Conservation (phyloP, 177 flowering plant species). For the Tripterygium wilfordii region DNA sequence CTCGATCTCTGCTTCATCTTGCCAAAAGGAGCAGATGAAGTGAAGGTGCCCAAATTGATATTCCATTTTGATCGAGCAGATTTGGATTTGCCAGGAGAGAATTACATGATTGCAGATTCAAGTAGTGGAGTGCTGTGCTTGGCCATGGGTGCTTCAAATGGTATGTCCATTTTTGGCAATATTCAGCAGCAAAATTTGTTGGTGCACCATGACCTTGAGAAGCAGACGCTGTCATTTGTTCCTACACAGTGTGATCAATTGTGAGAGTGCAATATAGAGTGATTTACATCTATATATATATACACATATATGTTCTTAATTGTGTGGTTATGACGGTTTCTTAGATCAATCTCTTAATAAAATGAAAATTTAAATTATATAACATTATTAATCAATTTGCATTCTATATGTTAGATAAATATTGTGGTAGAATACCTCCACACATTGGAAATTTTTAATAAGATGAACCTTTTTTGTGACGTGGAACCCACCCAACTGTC, state of each 20-base stretch:
- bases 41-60: slow-evolving; percentile 54
- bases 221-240: slow-evolving; percentile 55
- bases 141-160: slow-evolving; percentile 65
- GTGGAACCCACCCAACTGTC: too few relatives aligned
- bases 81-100: slow-evolving; percentile 68
- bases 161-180: slow-evolving; percentile 90
- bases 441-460: too few relatives aligned
- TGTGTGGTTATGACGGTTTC: too few relatives aligned
- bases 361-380: too few relatives aligned
- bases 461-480: too few relatives aligned
- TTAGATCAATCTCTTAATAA: too few relatives aligned
- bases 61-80: slow-evolving; percentile 71
- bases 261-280: slow-evolving; percentile 8
- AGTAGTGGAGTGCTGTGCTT: slow-evolving; percentile 57
- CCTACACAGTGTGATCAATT: slow-evolving; percentile 57
- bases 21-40: slow-evolving; percentile 21
- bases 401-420: too few relatives aligned
- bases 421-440: too few relatives aligned
- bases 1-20: slow-evolving; percentile 73
- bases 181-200: slow-evolving; percentile 81
- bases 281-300: not conserved
- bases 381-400: too few relatives aligned
- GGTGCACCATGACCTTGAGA: slow-evolving; percentile 66
- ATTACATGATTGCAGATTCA: slow-evolving; percentile 69
- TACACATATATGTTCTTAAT: too few relatives aligned